phyloP scores from a whole-genome alignment of 2,329 filamentous ascomycete species.

The Sporothrix pseudoabietina region DNA sequence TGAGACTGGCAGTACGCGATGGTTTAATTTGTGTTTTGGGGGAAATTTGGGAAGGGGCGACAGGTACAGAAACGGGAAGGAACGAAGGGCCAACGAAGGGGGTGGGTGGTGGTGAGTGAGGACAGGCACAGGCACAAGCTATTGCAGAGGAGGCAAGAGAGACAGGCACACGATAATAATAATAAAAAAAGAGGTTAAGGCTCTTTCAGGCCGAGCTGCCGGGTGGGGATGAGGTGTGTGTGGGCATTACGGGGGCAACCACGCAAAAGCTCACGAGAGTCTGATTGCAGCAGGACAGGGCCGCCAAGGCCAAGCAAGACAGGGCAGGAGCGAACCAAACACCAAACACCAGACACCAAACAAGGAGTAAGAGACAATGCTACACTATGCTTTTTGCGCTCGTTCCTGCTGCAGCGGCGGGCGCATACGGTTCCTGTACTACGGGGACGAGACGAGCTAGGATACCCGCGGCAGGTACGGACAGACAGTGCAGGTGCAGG shows the following conservation, averaged over 20 bases:
- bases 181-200: conserved; percentile 18
- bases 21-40: conserved; percentile 19
- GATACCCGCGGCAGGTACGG: conserved; percentile 24
- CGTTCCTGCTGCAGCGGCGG: neutral
- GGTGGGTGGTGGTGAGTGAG: conserved; percentile 18
- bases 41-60: conserved; percentile 30
- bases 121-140: conserved; percentile 17
- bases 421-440: conserved; percentile 11
- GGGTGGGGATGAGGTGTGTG: conserved; percentile 15
- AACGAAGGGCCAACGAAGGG: conserved; percentile 19
- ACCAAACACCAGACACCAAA: neutral
- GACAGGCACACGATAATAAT: neutral
- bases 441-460: conserved; percentile 17
- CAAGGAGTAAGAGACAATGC: neutral
- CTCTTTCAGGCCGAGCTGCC: conserved; percentile 28
- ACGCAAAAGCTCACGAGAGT: conserved; percentile 28
- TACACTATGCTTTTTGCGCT: neutral
- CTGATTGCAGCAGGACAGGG: neutral
- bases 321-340: conserved; percentile 2
- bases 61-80: conserved; percentile 24
- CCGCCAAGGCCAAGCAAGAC: conserved; percentile 22
- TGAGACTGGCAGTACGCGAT: conserved; percentile 16
- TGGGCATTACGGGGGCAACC: conserved; percentile 30
- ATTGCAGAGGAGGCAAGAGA: neutral
- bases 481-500: neutral